Evolutionary conservation across 768 basidiomycete species (phyloP), one percentile per base, ranked within the genome.

Genomic region (Mycena latifolia): DNA sequence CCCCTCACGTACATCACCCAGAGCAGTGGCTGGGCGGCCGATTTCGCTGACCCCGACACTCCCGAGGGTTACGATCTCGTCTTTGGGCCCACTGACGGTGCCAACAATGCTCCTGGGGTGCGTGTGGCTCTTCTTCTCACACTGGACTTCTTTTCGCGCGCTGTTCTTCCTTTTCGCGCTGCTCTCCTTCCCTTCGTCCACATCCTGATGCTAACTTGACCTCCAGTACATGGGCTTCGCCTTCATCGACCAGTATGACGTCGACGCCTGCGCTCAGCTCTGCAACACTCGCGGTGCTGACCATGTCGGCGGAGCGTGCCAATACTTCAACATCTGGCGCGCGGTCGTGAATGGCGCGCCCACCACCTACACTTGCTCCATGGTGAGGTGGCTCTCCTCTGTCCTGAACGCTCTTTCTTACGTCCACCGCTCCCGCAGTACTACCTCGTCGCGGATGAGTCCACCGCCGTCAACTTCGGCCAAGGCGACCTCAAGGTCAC

Each of bases 291-390:
- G 84, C 29, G 80, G 76, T 10, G 75, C 80, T 3, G 84, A 86
- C 63, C 69, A 75, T 8, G 66, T 66, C 33, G 83, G 84, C 29
- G 85, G 84, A 48, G 79, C 78, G 8, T 86, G 85, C 73, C 78
- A 80, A 57, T 86, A 79, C 77, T 84, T 86, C 75, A 86, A 86
- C 67, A 85, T 86, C 75, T 86, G 84, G 84, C 80, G 83, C 37
- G 84, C 83, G 17, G 74, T 85, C 31, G 81, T 84, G 0, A 71
- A 81, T 61, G 83, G 82, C 11, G 65, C 69, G 22, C 83, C 85
- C 0, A 84, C 82, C 3, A 84, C 82, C 0, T 85, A 85, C 73
- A 81, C 81, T 41, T 86, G 84, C 76, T 80, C 81, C 66, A 80
- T 85, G 78, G 84, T 84, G 62, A 55, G 81, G 1, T 27, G 11